A percentile compares a stretch with the other conserved stretches of the same genome.
Evolutionary conservation across 768 basidiomycete genomes (phyloP).

Genomic region (Leccinum imitatum): DNA sequence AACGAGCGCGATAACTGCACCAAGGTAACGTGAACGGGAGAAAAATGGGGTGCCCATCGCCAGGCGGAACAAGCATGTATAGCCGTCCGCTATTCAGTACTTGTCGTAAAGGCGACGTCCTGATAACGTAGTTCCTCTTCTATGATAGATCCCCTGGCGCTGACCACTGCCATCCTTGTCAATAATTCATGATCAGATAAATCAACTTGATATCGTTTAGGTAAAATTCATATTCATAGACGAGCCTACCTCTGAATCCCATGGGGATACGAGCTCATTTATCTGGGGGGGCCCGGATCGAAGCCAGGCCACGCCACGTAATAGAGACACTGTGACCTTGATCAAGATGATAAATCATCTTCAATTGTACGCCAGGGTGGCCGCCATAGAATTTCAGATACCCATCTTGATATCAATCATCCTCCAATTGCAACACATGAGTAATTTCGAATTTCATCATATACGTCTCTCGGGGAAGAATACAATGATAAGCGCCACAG

Average conservation of each 20-base stretch:
- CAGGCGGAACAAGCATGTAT: neutral
- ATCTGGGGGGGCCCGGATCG: neutral
- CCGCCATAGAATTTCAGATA: neutral
- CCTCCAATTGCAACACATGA: neutral
- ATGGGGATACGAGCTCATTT: neutral
- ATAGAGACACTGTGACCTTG: neutral
- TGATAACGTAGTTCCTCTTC: neutral
- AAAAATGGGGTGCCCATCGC: neutral
- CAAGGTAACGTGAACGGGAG: constrained; percentile 1
- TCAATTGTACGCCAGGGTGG: neutral
- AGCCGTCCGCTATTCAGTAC: neutral
- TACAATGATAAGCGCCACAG: neutral
- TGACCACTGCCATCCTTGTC: constrained; percentile 10
- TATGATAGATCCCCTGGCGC: constrained; percentile 8
- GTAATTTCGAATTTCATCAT: neutral
- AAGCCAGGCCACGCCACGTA: neutral
- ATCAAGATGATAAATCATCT: neutral
- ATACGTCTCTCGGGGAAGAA: no score
- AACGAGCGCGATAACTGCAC: neutral
- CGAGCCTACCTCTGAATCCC: neutral
- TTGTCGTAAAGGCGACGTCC: neutral
- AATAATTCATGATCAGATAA: neutral
- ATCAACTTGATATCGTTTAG: neutral
- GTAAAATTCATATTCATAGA: neutral
- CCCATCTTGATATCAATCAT: neutral